Evolutionary conservation across 2,329 filamentous ascomycete genomes (phyloP), one percentile per base, ranked within the genome.

Genomic region (Calonectria pauciramosa): DNA sequence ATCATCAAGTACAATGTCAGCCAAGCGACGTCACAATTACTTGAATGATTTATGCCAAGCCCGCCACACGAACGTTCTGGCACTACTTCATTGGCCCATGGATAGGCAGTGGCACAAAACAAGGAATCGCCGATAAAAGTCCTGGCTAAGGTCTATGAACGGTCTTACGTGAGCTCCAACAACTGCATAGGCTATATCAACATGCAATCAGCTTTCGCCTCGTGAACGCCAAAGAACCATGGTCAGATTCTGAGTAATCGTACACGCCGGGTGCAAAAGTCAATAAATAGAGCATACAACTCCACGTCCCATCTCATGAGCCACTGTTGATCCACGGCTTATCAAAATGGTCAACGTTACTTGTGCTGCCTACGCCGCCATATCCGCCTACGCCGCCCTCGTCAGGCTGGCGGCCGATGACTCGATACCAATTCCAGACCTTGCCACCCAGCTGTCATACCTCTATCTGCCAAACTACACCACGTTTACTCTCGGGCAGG

Each of bases 301-400:
- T 10, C 44, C 44, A 13, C n/a, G 44, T 23, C 3, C n/a, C 44
- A n/a, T 23, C 2, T 10, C 10, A 8, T 23, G 9, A 47, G 3
- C n/a, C n/a, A 47, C 4, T n/a, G n/a, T 23, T 9, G 9, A 47
- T 10, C n/a, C 44, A 47, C 44, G 20, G 44, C 20, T 47, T 14
- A 11, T 59, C n/a, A 60, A 60, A 36, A 60, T 60, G 54, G 54
- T 60, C 32, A 60, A 60, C 13, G 54, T 60, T n/a, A 60, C 54
- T 38, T 60, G 54, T 14, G 54, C 54, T 34, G 54, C 54, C 32
- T 18, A 60, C 32, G 54, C 54, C 5, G 32, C 32, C 0, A 38
- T 60, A 23, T 34, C 54, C n/a, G 54, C 32, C 32, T 60, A 60
- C 13, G 54, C 54, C 0, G 5, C 54, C 11, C 54, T 60, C 10